These are phyloP conservation scores for Sanguinoderma infundibulare DNA, from an alignment of 1,284 basidiomycete species.

Conservation along the genomic window DNA sequence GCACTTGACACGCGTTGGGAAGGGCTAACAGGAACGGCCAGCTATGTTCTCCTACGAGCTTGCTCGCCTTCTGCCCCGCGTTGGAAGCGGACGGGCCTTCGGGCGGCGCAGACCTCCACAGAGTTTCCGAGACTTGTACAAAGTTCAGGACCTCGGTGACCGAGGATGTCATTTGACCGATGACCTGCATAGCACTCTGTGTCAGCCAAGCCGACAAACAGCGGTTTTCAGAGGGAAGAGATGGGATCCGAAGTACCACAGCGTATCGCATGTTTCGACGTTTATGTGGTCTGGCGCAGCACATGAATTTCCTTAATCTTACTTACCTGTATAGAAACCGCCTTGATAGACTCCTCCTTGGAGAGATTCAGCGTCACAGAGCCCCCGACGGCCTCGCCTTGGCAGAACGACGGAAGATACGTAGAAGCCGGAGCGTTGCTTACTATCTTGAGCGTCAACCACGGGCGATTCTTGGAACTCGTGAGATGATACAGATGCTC, in stretches of 20 bases:
- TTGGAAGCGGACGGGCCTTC: background rate
- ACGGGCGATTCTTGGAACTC: slow-evolving; percentile 16
- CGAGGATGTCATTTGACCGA: slow-evolving; percentile 34
- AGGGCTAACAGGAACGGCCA: slow-evolving; percentile 53
- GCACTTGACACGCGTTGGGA: slow-evolving; percentile 38
- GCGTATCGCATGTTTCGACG: too few relatives aligned
- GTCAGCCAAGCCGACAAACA: background rate
- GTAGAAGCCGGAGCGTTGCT: slow-evolving; percentile 23
- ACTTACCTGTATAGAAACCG: slow-evolving; percentile 46
- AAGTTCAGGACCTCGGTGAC: slow-evolving; percentile 46
- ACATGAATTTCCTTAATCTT: too few relatives aligned
- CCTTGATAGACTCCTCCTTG: slow-evolving; percentile 50
- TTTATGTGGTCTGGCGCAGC: too few relatives aligned
- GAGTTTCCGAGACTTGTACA: slow-evolving; percentile 45
- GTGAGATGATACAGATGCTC: slow-evolving; percentile 20
- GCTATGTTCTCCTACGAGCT: slow-evolving; percentile 46
- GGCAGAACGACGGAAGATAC: slow-evolving; percentile 44
- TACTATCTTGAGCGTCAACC: slow-evolving; percentile 24
- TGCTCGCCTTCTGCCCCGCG: slow-evolving; percentile 36
- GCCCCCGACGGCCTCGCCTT: slow-evolving; percentile 52
- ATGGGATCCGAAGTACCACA: background rate
- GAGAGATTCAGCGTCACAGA: slow-evolving; percentile 48
- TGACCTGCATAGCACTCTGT: slow-evolving; percentile 18
- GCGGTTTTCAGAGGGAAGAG: background rate
- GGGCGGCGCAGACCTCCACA: slow-evolving; percentile 20